phyloP scores from a whole-genome alignment of 352 stramenopile species.

The Nothophytophthora sp. region DNA sequence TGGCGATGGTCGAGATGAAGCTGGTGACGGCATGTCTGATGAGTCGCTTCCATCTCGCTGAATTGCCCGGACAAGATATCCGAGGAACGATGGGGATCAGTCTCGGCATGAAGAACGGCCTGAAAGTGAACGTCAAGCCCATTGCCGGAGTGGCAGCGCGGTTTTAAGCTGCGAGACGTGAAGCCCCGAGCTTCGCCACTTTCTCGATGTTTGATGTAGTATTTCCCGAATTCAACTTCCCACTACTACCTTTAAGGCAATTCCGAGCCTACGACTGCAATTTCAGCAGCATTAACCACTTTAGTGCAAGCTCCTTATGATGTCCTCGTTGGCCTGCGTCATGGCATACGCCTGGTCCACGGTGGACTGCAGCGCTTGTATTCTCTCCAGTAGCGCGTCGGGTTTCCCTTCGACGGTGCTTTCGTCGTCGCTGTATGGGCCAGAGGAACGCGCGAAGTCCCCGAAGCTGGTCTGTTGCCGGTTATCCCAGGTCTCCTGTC shows the following conservation, averaged over 20 bases:
- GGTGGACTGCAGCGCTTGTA: slow-evolving; percentile 19
- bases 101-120: slow-evolving; percentile 45
- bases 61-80: slow-evolving; percentile 37
- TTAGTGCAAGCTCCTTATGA: slow-evolving; percentile 13
- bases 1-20: slow-evolving; percentile 85
- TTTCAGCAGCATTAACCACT: too few relatives aligned
- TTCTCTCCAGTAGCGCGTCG: slow-evolving; percentile 9
- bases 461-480: too few relatives aligned
- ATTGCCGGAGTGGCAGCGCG: slow-evolving; percentile 13
- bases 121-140: slow-evolving; percentile 30
- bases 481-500: too few relatives aligned
- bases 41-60: slow-evolving; percentile 48
- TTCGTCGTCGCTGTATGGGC: not conserved
- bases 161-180: slow-evolving; percentile 4
- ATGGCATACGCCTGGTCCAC: slow-evolving; percentile 24
- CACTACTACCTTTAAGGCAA: too few relatives aligned
- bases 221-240: too few relatives aligned
- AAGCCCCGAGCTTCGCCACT: not conserved
- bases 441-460: not conserved
- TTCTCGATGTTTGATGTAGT: too few relatives aligned
- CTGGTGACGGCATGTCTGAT: slow-evolving; percentile 54
- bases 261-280: too few relatives aligned
- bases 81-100: slow-evolving; percentile 48
- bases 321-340: slow-evolving; percentile 27
- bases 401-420: not conserved